Conservation (phyloP, 208 protist species). For the Acanthamoeba royreba region DNA sequence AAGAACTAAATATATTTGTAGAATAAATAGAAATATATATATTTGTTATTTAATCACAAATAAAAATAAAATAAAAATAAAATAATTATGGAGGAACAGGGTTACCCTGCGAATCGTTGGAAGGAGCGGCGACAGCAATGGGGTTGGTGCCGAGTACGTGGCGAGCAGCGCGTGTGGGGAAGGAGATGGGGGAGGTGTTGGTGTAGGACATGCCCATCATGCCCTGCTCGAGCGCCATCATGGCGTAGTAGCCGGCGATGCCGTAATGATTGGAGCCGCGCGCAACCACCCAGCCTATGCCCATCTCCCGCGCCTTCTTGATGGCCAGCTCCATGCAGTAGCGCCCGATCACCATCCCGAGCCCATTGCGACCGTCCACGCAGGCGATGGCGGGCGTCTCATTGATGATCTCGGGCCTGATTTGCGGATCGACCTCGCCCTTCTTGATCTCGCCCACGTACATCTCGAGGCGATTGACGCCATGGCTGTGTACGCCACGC, state of each 20-base stretch:
- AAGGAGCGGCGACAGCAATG: constrained; percentile 56
- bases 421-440: constrained; percentile 40
- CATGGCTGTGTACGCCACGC: constrained; percentile 67
- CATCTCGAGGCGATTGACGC: constrained; percentile 60
- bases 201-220: constrained; percentile 57
- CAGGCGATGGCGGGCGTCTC: constrained; percentile 68
- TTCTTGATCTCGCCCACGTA: constrained; percentile 56
- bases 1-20: no score
- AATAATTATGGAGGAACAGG: neutral
- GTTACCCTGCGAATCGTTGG: constrained; percentile 55
- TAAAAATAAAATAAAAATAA: neutral
- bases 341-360: constrained; percentile 56
- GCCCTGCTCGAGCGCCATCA: constrained; percentile 48
- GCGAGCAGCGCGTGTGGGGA: constrained; percentile 57
- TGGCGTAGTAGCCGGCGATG: constrained; percentile 67
- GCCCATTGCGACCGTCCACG: constrained; percentile 70
- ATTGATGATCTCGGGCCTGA: constrained; percentile 51
- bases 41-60: neutral
- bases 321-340: constrained; percentile 68
- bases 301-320: constrained; percentile 61
- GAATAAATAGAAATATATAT: neutral
- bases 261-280: constrained; percentile 69
- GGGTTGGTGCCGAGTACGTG: constrained; percentile 69
- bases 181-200: constrained; percentile 61
- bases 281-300: constrained; percentile 57